Evolutionary conservation across 2,329 filamentous ascomycete genomes (phyloP).

Genomic region (Neodidymelliopsis sp.): DNA sequence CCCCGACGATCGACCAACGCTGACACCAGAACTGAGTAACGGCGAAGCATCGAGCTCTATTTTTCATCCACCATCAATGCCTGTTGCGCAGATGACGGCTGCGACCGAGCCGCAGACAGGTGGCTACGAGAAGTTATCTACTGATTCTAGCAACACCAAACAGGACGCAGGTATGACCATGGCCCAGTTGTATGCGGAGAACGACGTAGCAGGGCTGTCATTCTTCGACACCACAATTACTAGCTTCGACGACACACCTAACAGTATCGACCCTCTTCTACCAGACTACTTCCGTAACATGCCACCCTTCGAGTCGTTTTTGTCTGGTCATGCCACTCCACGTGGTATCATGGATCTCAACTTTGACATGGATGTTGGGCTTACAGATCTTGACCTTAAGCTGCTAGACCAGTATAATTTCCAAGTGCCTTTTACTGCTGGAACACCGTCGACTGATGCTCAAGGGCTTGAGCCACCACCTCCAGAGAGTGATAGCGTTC

Average conservation of each 20-base stretch:
- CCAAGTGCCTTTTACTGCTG: slow-evolving; percentile 51
- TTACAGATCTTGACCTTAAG: slow-evolving; percentile 55
- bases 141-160: slow-evolving; percentile 8
- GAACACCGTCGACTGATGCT: slow-evolving; percentile 33
- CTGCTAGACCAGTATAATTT: slow-evolving; percentile 57
- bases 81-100: slow-evolving; percentile 7
- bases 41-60: slow-evolving; percentile 10
- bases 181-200: slow-evolving; percentile 16
- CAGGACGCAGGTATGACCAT: slow-evolving; percentile 11
- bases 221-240: slow-evolving; percentile 26
- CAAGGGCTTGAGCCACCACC: slow-evolving; percentile 24
- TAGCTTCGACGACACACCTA: slow-evolving; percentile 25
- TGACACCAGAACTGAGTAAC: slow-evolving; percentile 4
- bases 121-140: slow-evolving; percentile 1
- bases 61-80: slow-evolving; percentile 6
- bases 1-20: slow-evolving; percentile 5
- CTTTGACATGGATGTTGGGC: slow-evolving; percentile 54
- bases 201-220: slow-evolving; percentile 11
- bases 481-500: slow-evolving; percentile 29
- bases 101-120: background rate
- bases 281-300: slow-evolving; percentile 43
- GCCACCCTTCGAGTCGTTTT: slow-evolving; percentile 36
- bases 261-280: slow-evolving; percentile 26
- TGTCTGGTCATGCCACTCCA: slow-evolving; percentile 52
- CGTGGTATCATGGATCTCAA: slow-evolving; percentile 55